Evolutionary conservation across 78 protist species (phyloP).

Genomic region (Guillardia theta): DNA sequence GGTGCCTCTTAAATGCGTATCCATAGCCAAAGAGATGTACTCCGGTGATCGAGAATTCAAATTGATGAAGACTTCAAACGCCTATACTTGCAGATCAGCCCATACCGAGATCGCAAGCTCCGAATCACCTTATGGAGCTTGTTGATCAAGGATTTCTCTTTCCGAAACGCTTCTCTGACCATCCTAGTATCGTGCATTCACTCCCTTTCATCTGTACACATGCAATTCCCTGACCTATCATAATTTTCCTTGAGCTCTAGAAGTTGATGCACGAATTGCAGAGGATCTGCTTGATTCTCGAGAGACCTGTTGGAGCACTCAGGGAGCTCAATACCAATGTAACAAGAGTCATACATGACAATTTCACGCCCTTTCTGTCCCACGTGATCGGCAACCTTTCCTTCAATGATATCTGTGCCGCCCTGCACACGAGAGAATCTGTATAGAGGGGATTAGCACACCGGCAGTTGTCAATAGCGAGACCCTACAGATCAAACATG

Average conservation of each 20-base stretch:
- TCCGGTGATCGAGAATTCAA: constrained; percentile 26
- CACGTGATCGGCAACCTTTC: not conserved
- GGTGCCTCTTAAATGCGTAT: constrained; percentile 39
- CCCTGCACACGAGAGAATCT: constrained; percentile 9
- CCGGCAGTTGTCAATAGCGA: no score
- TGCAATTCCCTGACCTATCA: no score
- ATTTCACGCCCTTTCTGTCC: not conserved
- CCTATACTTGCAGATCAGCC: not conserved
- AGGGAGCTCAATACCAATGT: no score
- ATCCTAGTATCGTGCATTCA: no score
- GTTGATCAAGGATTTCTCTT: not conserved
- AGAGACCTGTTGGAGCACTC: no score
- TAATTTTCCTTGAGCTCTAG: not conserved
- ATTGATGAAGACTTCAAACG: constrained; percentile 36
- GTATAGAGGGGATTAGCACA: no score
- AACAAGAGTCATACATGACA: no score
- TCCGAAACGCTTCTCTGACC: not conserved
- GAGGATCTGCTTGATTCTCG: not conserved
- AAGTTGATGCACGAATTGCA: not conserved
- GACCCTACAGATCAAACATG: constrained; percentile 73
- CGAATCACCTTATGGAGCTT: not conserved
- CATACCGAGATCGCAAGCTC: not conserved
- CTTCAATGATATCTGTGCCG: not conserved
- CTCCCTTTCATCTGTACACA: no score
- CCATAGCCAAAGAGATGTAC: constrained; percentile 48